Evolutionary conservation across 257 asterid species (phyloP).

Genomic region (Avicennia marina): DNA sequence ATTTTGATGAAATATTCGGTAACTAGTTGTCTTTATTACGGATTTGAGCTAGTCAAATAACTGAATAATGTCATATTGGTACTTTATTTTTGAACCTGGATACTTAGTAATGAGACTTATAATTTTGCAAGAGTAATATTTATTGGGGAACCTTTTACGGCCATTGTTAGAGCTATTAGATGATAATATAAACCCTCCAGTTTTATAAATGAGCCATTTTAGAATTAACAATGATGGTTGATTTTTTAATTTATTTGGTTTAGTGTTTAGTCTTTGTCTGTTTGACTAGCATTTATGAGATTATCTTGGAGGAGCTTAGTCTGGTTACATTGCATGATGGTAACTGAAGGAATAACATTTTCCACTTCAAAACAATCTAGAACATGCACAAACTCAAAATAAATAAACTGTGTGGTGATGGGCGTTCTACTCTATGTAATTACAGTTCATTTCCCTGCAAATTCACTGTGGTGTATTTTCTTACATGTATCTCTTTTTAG

Average conservation of each 20-base stretch:
- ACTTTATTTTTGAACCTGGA: constrained; percentile 14
- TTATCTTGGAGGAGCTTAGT: constrained; percentile 14
- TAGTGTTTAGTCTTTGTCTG: not conserved
- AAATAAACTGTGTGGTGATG: not conserved
- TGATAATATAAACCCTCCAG: constrained; percentile 9
- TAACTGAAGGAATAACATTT: not conserved
- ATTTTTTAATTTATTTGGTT: constrained; percentile 1
- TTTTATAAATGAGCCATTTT: not conserved
- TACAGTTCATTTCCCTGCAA: not conserved
- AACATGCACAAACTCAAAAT: constrained; percentile 2
- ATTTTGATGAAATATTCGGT: not conserved
- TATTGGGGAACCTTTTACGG: constrained; percentile 8
- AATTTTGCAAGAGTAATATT: not conserved
- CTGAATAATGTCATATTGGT: constrained; percentile 7
- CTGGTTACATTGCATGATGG: constrained; percentile 8
- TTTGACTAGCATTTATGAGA: constrained; percentile 1
- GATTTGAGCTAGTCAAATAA: constrained; percentile 7
- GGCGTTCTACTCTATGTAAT: not conserved
- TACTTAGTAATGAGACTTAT: constrained; percentile 8
- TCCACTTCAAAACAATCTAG: constrained; percentile 10
- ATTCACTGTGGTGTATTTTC: constrained; percentile 1
- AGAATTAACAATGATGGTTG: not conserved
- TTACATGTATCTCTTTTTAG: not conserved
- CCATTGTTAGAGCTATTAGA: constrained; percentile 12
- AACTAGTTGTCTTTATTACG: constrained; percentile 10